Evolutionary conservation across 176 grass and related monocot genomes (phyloP).

Genomic region (Tuctoria greenei): DNA sequence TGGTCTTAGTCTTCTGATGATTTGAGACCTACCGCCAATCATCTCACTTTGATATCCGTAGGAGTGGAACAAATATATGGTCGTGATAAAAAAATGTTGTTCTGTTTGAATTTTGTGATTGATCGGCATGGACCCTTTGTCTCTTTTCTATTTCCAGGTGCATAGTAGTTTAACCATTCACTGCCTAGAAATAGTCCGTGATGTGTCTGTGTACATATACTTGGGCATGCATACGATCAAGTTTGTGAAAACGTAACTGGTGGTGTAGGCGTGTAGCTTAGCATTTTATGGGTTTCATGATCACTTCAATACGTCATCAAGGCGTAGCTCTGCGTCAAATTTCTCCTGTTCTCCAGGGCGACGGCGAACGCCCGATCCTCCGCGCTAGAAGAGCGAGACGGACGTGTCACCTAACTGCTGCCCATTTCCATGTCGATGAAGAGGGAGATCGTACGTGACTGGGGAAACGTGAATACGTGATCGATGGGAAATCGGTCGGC

Average conservation of each 20-base stretch:
- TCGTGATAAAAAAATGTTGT: not conserved
- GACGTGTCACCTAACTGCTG: conserved; percentile 27
- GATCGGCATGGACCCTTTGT: not conserved
- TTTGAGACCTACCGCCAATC: not conserved
- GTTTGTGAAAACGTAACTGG: too few species aligned
- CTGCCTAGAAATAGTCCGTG: not conserved
- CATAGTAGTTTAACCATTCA: too few species aligned
- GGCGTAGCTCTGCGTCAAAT: not conserved
- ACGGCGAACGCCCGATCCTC: conserved; percentile 29
- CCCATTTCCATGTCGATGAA: not conserved
- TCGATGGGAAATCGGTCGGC: not conserved
- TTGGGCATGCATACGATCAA: not conserved
- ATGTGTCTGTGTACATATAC: not conserved
- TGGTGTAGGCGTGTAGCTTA: not conserved
- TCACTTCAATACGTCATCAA: not conserved
- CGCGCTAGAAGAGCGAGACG: conserved; percentile 17
- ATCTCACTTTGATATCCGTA: not conserved
- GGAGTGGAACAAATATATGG: not conserved
- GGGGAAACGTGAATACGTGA: not conserved
- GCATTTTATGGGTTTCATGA: conserved; percentile 14
- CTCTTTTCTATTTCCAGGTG: not conserved
- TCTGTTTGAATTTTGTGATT: not conserved
- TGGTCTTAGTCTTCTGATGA: too few species aligned
- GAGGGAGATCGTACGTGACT: too few species aligned
- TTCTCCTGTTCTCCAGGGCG: conserved; percentile 19